Conservation (phyloP, 1,284 basidiomycete species). For the Papiliotrema nemorosa region DNA sequence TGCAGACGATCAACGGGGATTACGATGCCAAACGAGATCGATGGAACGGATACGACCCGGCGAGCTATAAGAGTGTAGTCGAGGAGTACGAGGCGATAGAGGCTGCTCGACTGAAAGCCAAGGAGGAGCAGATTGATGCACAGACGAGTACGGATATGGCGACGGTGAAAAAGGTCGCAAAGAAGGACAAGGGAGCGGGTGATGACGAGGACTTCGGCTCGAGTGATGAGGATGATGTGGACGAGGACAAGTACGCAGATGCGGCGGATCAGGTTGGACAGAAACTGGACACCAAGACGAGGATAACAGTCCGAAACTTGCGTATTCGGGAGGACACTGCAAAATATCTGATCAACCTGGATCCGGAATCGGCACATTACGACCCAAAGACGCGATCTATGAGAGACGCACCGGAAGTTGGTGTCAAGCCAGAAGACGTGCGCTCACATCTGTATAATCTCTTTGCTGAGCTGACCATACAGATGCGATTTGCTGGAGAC, state of each 20-base stretch:
- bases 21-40: conserved; percentile 95
- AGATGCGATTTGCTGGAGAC: conserved; percentile 92
- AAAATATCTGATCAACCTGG: conserved; percentile 96
- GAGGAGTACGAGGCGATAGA: conserved; percentile 94
- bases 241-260: conserved; percentile 96
- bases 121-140: conserved; percentile 97
- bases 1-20: conserved; percentile 73
- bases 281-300: conserved; percentile 95
- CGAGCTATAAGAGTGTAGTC: conserved; percentile 79
- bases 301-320: conserved; percentile 95
- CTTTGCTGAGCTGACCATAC: conserved; percentile 4
- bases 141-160: conserved; percentile 85
- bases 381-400: conserved; percentile 99
- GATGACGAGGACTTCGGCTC: conserved; percentile 89
- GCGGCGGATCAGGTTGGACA: conserved; percentile 96
- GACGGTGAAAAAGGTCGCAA: conserved; percentile 75
- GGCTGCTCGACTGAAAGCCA: conserved; percentile 76
- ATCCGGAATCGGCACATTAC: conserved; percentile 94
- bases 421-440: conserved; percentile 78
- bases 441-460: conserved; percentile 28
- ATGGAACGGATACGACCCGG: conserved; percentile 96
- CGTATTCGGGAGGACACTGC: conserved; percentile 99
- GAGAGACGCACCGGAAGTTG: conserved; percentile 87
- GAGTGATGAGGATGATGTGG: conserved; percentile 89
- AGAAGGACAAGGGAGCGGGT: conserved; percentile 55